Percentiles rank a stretch among this genome's conserved stretches.
These are phyloP conservation scores for Candida parachauliodes DNA, from an alignment of 805 yeast genomes.

Conservation along the genomic window DNA sequence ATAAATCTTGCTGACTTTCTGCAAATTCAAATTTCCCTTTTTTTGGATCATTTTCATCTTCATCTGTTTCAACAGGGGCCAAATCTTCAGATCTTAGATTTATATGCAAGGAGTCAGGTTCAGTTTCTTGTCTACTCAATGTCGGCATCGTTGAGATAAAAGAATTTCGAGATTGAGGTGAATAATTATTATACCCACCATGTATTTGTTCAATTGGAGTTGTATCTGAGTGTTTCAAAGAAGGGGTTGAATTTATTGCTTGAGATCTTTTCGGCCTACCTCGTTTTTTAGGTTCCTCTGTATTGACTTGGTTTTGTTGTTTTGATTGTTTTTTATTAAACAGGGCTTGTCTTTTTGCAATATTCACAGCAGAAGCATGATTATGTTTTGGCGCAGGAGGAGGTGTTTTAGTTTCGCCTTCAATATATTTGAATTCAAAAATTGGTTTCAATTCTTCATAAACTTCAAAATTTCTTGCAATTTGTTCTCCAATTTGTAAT, in stretches of 20 bases:
- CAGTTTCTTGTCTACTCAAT: constrained; percentile 35
- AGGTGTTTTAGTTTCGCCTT: constrained; percentile 40
- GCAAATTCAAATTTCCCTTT: constrained; percentile 9
- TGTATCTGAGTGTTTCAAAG: constrained; percentile 30
- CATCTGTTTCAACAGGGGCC: constrained; percentile 30
- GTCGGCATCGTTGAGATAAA: constrained; percentile 8
- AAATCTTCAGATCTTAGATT: constrained; percentile 35
- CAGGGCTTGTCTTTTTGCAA: constrained; percentile 29
- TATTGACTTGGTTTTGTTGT: not conserved
- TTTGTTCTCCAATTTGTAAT: constrained; percentile 35
- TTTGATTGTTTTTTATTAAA: constrained; percentile 8
- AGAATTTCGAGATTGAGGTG: constrained; percentile 11
- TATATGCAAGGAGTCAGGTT: constrained; percentile 37
- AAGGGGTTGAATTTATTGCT: constrained; percentile 22
- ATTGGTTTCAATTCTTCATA: constrained; percentile 59
- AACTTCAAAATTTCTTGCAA: constrained; percentile 38
- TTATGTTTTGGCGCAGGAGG: constrained; percentile 47
- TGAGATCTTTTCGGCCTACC: constrained; percentile 35
- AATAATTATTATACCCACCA: constrained; percentile 24
- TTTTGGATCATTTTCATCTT: constrained; percentile 17
- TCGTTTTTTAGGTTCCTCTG: constrained; percentile 21
- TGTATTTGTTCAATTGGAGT: constrained; percentile 18
- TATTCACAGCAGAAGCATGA: constrained; percentile 43
- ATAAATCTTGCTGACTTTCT: constrained; percentile 24
- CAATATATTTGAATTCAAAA: constrained; percentile 53